Percentiles rank a stretch among this genome's conserved stretches.
phyloP scores from a whole-genome alignment of 805 yeast genomes.

The Saccharomyces cerevisiae region DNA sequence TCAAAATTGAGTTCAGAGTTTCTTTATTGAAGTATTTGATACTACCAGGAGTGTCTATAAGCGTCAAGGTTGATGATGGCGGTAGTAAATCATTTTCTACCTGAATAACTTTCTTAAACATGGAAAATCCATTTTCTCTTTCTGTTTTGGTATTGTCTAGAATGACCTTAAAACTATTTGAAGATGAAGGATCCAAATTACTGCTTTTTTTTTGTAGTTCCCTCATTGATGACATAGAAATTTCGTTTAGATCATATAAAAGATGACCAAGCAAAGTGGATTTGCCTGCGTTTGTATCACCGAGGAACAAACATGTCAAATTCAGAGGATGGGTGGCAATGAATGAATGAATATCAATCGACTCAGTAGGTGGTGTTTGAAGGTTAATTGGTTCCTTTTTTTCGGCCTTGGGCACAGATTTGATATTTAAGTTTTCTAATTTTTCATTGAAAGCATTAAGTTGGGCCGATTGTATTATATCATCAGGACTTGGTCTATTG shows the following conservation, averaged over 20 bases:
- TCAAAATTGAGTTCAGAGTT: neutral
- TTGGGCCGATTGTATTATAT: conserved; percentile 54
- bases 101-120: neutral
- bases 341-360: conserved; percentile 1
- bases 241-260: conserved; percentile 4
- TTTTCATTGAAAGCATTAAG: conserved; percentile 35
- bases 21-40: neutral
- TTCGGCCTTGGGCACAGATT: neutral
- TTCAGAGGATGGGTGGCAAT: neutral
- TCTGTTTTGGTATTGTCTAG: conserved; percentile 4
- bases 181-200: neutral
- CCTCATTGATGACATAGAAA: conserved; percentile 7
- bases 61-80: neutral
- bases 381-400: neutral
- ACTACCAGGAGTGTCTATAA: conserved; percentile 5
- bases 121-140: neutral
- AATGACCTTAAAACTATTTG: conserved; percentile 5
- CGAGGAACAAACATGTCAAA: conserved; percentile 4
- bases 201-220: conserved; percentile 3
- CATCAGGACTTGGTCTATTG: conserved; percentile 76
- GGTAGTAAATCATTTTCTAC: neutral
- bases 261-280: conserved; percentile 11
- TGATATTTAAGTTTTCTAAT: conserved; percentile 9
- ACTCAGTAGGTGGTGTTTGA: neutral
- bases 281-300: conserved; percentile 11